Percentiles rank a stretch among this genome's conserved stretches.
Conservation (phyloP, 83 land plant genomes). For the Thuja plicata region DNA sequence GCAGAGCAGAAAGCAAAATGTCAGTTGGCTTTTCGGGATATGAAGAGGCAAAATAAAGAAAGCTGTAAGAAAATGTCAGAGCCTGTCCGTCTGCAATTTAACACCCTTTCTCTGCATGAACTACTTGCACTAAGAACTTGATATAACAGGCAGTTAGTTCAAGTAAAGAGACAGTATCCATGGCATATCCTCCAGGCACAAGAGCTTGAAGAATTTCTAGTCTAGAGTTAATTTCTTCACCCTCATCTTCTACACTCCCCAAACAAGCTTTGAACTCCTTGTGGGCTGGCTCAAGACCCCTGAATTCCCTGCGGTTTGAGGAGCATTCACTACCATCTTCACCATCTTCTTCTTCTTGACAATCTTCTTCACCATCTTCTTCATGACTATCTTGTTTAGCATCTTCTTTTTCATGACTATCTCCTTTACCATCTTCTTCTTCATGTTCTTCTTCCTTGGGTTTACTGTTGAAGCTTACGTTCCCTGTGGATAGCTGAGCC, state of each 20-base stretch:
- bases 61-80: too few species aligned
- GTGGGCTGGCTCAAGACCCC: neutral
- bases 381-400: neutral
- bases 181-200: neutral
- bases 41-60: too few species aligned
- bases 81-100: neutral
- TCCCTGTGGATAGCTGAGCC: neutral
- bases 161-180: neutral
- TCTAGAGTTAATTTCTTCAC: neutral
- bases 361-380: neutral
- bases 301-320: neutral
- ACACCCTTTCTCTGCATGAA: neutral
- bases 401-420: neutral
- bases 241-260: neutral
- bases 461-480: neutral
- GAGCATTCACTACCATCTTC: neutral
- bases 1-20: too few species aligned
- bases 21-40: too few species aligned
- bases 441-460: neutral
- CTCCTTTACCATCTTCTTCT: neutral
- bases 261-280: neutral
- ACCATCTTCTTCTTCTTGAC: neutral
- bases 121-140: neutral
- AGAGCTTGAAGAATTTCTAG: neutral
- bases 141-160: neutral